phyloP scores from a whole-genome alignment of 2,329 filamentous ascomycete genomes.

The Cladosporium sp. region DNA sequence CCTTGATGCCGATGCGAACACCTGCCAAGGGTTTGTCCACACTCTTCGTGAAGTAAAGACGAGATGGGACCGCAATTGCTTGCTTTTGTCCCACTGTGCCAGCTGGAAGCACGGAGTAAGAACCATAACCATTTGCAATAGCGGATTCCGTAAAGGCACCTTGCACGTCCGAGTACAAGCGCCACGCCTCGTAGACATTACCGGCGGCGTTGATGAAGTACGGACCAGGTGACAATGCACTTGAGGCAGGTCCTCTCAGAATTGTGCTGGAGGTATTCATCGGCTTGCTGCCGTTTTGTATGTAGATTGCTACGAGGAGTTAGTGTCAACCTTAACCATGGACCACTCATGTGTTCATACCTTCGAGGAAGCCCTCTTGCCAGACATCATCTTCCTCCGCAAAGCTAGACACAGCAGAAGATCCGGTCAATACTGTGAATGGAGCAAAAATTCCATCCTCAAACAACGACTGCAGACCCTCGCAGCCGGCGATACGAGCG shows the following conservation, averaged over 20 bases:
- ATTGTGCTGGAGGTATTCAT: neutral
- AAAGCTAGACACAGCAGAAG: neutral
- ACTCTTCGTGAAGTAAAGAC: slow-evolving; percentile 57
- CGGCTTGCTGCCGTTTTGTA: neutral
- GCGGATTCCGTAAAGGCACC: slow-evolving; percentile 43
- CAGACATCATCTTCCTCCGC: slow-evolving; percentile 2
- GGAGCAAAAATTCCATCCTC: neutral
- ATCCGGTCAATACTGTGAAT: neutral
- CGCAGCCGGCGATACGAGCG: neutral
- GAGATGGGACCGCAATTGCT: slow-evolving; percentile 55
- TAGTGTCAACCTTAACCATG: neutral
- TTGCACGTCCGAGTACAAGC: slow-evolving; percentile 49
- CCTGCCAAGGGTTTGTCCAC: slow-evolving; percentile 56
- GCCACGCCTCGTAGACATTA: slow-evolving; percentile 47
- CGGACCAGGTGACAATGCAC: slow-evolving; percentile 43
- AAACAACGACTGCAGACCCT: slow-evolving; percentile 6
- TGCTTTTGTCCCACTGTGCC: slow-evolving; percentile 43
- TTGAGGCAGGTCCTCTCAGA: neutral
- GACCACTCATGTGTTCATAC: neutral
- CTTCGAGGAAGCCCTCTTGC: slow-evolving; percentile 10
- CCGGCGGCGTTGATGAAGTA: slow-evolving; percentile 50
- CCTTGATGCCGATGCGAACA: slow-evolving; percentile 62
- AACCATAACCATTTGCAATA: slow-evolving; percentile 39
- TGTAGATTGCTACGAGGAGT: neutral
- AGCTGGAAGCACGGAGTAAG: slow-evolving; percentile 44